Base-by-base conservation (phyloP, 2,329 filamentous ascomycete genomes). In the Byssochlamys sp. region DNA sequence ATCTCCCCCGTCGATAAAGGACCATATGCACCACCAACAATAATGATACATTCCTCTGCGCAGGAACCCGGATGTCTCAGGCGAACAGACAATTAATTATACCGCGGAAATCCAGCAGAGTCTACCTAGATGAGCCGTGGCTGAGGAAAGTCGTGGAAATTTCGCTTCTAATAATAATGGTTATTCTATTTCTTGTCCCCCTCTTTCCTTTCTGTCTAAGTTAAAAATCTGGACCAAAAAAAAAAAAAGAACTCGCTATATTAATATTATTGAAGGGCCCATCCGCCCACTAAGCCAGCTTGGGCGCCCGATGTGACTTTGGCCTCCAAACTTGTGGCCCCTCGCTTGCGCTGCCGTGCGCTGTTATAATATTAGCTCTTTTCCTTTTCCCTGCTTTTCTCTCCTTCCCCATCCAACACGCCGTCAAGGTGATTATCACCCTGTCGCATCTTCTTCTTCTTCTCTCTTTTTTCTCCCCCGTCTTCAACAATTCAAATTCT, bases 121-220 rank as follows among this genome's bases (percentile, higher is more conserved):
- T 58, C 52, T n/a, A n/a, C n/a, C n/a, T 51, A 55, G 55, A 50
- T 28, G 24, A 33, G 9, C 12, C n/a, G 19, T 55, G 19, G 27
- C 33, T 28, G 54, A 52, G 3, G 4, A 33, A 53, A 9, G 28
- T 29, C 28, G 5, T 29, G 9, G 28, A 27, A 58, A n/a, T 52
- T 19, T 39, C 54, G 28, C 27, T 19, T 19, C 19, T 19, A 19
- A 19, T 19, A 19, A 19, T 19, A 19, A 19, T 19, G 19, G 19
- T 19, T 19, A 19, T 19, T 35, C 25, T 29, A 29, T 14, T 48
- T 31, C 49, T 55, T 59, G 55, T 53, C 57, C 33, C 52, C 11
- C 54, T 45, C 52, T 59, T 53, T 56, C 5, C 28, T 57, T 59
- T 59, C 27, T 19, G 14, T 39, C 31, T 33, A 33, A n/a, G n/a